These are phyloP conservation scores for Diaporthe sp. DNA, from an alignment of 2,329 filamentous ascomycete genomes.

Conservation along the genomic window DNA sequence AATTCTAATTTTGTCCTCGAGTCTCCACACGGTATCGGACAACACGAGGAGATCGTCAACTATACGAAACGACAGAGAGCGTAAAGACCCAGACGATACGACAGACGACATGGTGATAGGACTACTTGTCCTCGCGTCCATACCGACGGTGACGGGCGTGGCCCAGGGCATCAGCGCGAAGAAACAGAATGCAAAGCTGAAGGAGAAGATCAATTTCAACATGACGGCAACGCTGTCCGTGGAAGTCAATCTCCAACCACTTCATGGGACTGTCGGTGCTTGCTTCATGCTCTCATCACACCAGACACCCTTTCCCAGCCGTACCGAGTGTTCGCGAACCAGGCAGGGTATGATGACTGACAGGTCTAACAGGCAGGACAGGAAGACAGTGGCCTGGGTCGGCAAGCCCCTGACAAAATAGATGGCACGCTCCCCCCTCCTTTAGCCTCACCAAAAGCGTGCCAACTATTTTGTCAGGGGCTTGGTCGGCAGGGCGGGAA, in stretches of 20 bases:
- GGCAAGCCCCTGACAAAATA: too few species aligned
- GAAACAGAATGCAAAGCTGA: conserved; percentile 62
- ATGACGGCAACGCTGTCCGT: conserved; percentile 56
- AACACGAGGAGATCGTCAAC: conserved; percentile 16
- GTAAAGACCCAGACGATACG: not conserved
- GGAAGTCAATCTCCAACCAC: conserved; percentile 21
- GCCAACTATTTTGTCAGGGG: too few species aligned
- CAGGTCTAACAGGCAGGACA: too few species aligned
- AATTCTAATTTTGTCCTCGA: not conserved
- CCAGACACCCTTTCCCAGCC: too few species aligned
- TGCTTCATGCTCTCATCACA: too few species aligned
- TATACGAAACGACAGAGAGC: not conserved
- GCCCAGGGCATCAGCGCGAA: conserved; percentile 66
- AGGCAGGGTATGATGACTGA: not conserved
- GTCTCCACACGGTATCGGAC: not conserved
- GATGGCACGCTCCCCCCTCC: too few species aligned
- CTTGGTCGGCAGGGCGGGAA: too few species aligned
- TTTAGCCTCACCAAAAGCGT: too few species aligned
- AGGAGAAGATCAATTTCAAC: conserved; percentile 66
- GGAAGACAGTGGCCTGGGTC: too few species aligned
- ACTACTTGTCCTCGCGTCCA: conserved; percentile 61
- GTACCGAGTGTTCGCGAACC: not conserved
- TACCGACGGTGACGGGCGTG: conserved; percentile 66
- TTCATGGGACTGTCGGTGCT: conserved; percentile 1
- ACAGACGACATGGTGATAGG: conserved; percentile 57